Conservation (phyloP, 768 basidiomycete species). For the Suillus hirtellus region DNA sequence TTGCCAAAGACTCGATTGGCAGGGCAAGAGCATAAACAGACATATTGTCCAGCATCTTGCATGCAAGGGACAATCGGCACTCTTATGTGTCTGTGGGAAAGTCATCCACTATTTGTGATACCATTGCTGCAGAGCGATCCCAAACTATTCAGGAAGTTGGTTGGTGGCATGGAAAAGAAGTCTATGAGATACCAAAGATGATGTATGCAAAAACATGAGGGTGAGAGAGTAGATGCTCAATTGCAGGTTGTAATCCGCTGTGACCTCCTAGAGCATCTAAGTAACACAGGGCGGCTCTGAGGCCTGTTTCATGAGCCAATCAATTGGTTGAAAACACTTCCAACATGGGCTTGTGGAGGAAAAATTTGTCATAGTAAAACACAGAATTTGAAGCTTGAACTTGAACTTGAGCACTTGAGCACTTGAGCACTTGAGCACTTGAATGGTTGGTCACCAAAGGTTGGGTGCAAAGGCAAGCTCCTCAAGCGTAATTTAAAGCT, state of each 20-base stretch:
- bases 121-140: constrained; percentile 18
- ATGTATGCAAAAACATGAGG: constrained; percentile 30
- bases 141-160: constrained; percentile 16
- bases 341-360: neutral
- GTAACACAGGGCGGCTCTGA: constrained; percentile 16
- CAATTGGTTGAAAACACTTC: constrained; percentile 3
- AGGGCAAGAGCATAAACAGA: constrained; percentile 26
- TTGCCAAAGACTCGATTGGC: constrained; percentile 18
- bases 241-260: constrained; percentile 21
- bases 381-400: neutral
- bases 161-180: neutral
- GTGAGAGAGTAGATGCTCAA: constrained; percentile 28
- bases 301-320: constrained; percentile 21
- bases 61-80: constrained; percentile 22
- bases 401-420: neutral
- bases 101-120: constrained; percentile 30
- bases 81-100: constrained; percentile 32
- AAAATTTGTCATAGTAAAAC: neutral
- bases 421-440: neutral
- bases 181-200: constrained; percentile 25
- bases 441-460: neutral
- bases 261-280: constrained; percentile 21
- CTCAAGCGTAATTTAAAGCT: neutral
- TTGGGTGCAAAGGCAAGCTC: neutral
- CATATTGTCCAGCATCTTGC: constrained; percentile 26